phyloP scores from a whole-genome alignment of 1,284 basidiomycete genomes.

The Cystobasidium sp. region DNA sequence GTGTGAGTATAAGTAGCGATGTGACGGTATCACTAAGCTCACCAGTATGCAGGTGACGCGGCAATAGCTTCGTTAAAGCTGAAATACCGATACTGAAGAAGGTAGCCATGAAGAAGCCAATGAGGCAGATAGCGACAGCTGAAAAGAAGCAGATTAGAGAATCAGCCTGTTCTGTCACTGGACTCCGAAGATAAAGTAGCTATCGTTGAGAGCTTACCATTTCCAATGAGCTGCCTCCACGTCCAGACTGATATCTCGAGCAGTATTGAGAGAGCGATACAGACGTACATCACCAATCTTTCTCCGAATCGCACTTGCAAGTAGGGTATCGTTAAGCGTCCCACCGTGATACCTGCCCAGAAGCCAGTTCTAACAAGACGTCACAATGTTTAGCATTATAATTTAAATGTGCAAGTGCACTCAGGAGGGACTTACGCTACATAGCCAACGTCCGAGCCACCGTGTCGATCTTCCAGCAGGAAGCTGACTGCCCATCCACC shows the following conservation, averaged over 20 bases:
- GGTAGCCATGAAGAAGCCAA: constrained; percentile 40
- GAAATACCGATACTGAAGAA: constrained; percentile 40
- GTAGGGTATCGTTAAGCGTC: constrained; percentile 28
- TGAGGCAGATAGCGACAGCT: constrained; percentile 44
- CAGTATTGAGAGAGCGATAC: constrained; percentile 28
- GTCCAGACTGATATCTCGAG: constrained; percentile 43
- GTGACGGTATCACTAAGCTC: not conserved
- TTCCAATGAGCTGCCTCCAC: constrained; percentile 41
- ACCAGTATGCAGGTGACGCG: constrained; percentile 43
- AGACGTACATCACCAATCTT: constrained; percentile 33
- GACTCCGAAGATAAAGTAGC: too few relatives aligned
- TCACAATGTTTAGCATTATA: not conserved
- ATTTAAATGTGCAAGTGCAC: not conserved
- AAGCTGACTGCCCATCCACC: constrained; percentile 45
- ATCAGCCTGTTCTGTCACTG: too few relatives aligned
- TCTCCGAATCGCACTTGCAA: constrained; percentile 36
- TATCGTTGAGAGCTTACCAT: constrained; percentile 24
- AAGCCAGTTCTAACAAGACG: constrained; percentile 16
- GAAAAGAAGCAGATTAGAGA: not conserved
- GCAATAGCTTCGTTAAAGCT: constrained; percentile 40
- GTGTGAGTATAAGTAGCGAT: not conserved
- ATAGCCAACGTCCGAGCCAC: constrained; percentile 36
- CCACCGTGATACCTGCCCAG: constrained; percentile 30
- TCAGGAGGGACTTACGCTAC: constrained; percentile 16
- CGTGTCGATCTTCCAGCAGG: constrained; percentile 34